Evolutionary conservation across 2,329 filamentous ascomycete genomes (phyloP), one percentile per base, ranked within the genome.

Genomic region (Cadophora sp.): DNA sequence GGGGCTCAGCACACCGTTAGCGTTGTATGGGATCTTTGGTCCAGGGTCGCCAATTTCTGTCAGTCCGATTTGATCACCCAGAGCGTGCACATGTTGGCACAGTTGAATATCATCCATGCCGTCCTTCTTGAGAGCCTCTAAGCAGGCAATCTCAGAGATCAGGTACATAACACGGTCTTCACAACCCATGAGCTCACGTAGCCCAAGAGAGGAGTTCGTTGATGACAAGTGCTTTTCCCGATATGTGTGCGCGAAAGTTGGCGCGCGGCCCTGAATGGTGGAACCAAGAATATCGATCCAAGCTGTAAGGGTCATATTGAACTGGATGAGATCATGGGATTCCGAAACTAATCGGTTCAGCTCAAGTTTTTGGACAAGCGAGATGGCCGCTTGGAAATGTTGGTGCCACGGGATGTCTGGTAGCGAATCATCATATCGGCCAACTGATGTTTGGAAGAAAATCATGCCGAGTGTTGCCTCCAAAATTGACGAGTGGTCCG

Each of bases 221-320:
- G 81, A 79, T 11, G 92, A 92, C 62, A 97, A 87, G 79, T 97
- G 93, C 85, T 97, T 97, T 79, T 96, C 91, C 61, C 96, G 91
- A 82, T 98, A 99, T n/a, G 92, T 93, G 82, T 97, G 92, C 4
- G 96, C 94, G 77, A 97, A 98, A 9, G 88, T 87, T 8, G 96
- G 96, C 11, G 93, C 91, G 66, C 89, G 88, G 40, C 94, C 94
- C 71, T 92, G 87, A 90, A 99, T 97, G 11, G 94, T 97, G 1
- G 94, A 91, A 71, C 96, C 96, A 40, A 98, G 88, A 73, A 99
- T 97, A 80, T 99, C 96, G 76, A 98, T 97, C 96, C 96, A 98
- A 11, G 94, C 86, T 6, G 93, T 91, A 71, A 97, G 83, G 1
- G 93, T 94, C 94, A 97, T 97, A 86, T 94, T 97, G 87, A 97